These are phyloP conservation scores for Laguncularia racemosa DNA, from an alignment of 345 rosid genomes.

Conservation along the genomic window DNA sequence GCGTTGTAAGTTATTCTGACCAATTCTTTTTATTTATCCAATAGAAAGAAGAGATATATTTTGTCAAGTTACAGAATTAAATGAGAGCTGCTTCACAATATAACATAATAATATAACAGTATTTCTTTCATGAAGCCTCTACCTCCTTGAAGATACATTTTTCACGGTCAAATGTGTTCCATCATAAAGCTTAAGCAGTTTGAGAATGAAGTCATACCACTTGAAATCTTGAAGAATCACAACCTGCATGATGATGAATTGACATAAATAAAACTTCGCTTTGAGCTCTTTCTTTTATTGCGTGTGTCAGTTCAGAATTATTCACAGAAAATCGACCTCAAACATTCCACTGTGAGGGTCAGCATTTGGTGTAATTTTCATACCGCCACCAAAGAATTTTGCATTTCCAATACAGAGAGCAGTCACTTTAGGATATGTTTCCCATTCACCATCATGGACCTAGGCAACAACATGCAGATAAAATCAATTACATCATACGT, in stretches of 20 bases:
- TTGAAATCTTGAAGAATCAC: slow-evolving; percentile 87
- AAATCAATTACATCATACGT: neutral
- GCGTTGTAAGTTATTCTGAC: no score
- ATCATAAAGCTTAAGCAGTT: slow-evolving; percentile 61
- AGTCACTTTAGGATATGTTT: slow-evolving; percentile 61
- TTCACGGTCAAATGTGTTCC: slow-evolving; percentile 78
- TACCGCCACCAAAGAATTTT: slow-evolving; percentile 94
- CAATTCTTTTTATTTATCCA: no score
- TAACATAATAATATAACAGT: no score
- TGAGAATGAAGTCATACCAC: slow-evolving; percentile 85
- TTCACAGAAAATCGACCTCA: slow-evolving; percentile 43
- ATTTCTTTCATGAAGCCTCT: neutral
- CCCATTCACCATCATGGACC: slow-evolving; percentile 89
- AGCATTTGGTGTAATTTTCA: slow-evolving; percentile 95
- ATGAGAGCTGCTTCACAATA: neutral
- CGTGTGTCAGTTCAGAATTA: neutral
- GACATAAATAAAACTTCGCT: slow-evolving; percentile 10
- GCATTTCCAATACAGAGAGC: slow-evolving; percentile 94
- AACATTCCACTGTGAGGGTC: slow-evolving; percentile 67
- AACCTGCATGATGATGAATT: slow-evolving; percentile 40
- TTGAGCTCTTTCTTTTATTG: neutral
- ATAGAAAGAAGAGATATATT: no score
- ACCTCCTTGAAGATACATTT: slow-evolving; percentile 78
- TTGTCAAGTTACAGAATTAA: neutral
- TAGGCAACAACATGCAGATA: slow-evolving; percentile 13